Conservation (phyloP, 495 filamentous ascomycete species). For the Lineolata rhizophorae region DNA sequence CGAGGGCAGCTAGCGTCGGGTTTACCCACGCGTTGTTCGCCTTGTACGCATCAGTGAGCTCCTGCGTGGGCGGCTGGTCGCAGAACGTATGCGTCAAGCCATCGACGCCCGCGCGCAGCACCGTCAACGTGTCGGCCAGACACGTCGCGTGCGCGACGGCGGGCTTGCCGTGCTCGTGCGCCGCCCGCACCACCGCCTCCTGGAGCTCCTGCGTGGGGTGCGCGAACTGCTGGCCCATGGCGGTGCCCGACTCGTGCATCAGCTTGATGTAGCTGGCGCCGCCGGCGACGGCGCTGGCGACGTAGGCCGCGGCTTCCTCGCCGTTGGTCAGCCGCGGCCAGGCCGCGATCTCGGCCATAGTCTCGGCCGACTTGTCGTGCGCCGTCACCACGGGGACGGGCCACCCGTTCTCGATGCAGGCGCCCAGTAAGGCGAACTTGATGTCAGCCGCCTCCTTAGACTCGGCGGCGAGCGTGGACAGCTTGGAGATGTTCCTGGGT, state of each 20-base stretch:
- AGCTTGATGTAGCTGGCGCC: slow-evolving; percentile 18
- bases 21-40: slow-evolving; percentile 16
- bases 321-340: slow-evolving; percentile 15
- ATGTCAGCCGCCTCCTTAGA: slow-evolving; percentile 13
- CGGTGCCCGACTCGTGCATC: slow-evolving; percentile 17
- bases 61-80: slow-evolving; percentile 13
- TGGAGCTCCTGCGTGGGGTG: slow-evolving; percentile 16
- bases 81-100: slow-evolving; percentile 15
- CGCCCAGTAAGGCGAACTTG: slow-evolving; percentile 13
- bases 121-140: slow-evolving; percentile 14
- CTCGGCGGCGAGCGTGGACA: slow-evolving; percentile 21
- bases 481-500: slow-evolving; percentile 23
- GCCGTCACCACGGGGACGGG: slow-evolving; percentile 15
- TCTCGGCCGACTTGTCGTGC: slow-evolving; percentile 11
- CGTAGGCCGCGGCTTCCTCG: slow-evolving; percentile 12
- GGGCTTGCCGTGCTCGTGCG: slow-evolving; percentile 13
- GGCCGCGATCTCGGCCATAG: slow-evolving; percentile 12
- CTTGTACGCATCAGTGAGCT: slow-evolving; percentile 16
- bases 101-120: slow-evolving; percentile 15
- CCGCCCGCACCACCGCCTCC: slow-evolving; percentile 12
- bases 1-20: slow-evolving; percentile 15
- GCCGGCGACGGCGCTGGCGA: slow-evolving; percentile 10
- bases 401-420: slow-evolving; percentile 19
- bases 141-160: slow-evolving; percentile 15
- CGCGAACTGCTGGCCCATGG: slow-evolving; percentile 10